phyloP scores from a whole-genome alignment of 495 filamentous ascomycete species.

The Tuber aestivum region DNA sequence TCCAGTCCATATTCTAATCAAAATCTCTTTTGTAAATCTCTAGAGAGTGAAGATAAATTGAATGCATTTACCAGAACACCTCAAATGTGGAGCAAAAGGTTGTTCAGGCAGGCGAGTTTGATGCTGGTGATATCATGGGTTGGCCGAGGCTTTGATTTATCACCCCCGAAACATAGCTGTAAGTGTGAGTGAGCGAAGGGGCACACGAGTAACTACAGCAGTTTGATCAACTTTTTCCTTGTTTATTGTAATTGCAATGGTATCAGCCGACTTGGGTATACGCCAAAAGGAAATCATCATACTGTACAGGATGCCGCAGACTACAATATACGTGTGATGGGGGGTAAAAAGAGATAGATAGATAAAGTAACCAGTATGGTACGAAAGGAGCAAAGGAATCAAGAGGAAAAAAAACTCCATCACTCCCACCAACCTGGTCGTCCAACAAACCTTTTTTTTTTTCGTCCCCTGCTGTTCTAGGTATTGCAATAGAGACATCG shows the following conservation, averaged over 20 bases:
- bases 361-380: not conserved
- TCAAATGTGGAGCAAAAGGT: not conserved
- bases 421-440: not conserved
- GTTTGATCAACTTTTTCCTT: not conserved
- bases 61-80: not conserved
- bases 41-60: not conserved
- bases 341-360: not conserved
- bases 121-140: not conserved
- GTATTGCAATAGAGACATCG: not conserved
- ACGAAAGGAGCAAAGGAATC: not conserved
- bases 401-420: not conserved
- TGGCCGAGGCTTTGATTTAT: not conserved
- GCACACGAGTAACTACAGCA: not conserved
- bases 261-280: not conserved
- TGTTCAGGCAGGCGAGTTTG: not conserved
- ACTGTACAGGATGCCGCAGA: not conserved
- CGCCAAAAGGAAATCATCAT: not conserved
- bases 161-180: not conserved
- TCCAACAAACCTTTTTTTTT: not conserved
- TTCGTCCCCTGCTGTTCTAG: not conserved
- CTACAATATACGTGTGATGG: not conserved
- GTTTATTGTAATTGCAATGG: not conserved
- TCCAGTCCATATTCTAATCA: not conserved
- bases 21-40: not conserved
- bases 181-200: not conserved